Evolutionary conservation across 2,329 filamentous ascomycete species (phyloP).

Genomic region (Fusarium sacchari): DNA sequence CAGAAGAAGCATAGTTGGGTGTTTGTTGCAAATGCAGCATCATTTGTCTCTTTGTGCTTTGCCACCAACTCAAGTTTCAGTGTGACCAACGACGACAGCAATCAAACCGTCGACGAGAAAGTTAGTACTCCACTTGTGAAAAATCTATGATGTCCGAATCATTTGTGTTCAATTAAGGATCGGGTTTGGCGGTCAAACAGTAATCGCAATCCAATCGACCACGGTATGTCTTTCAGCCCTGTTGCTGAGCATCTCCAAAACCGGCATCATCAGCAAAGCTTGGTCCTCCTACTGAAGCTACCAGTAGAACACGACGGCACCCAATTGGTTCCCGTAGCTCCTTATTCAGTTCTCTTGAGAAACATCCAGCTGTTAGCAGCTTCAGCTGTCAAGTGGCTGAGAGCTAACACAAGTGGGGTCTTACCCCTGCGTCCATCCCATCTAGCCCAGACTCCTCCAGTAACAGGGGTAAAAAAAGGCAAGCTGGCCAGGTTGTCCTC

Average conservation of each 20-base stretch:
- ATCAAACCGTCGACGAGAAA: not conserved
- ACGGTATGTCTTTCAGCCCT: not conserved
- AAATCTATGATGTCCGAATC: not conserved
- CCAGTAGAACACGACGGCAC: not conserved
- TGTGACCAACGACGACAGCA: not conserved
- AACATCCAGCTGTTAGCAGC: conserved; percentile 28
- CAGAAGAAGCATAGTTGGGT: not conserved
- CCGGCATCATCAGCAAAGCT: not conserved
- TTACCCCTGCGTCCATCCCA: conserved; percentile 39
- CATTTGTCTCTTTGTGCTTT: not conserved
- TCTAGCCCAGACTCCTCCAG: conserved; percentile 5
- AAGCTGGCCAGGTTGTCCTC: conserved; percentile 44
- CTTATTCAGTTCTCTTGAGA: not conserved
- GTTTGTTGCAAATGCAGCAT: not conserved
- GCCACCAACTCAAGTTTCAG: not conserved
- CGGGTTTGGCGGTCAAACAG: not conserved
- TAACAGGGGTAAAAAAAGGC: conserved; percentile 32
- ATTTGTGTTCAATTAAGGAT: not conserved
- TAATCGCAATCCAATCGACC: not conserved
- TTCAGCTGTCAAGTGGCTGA: conserved; percentile 36
- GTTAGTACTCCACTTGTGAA: not conserved
- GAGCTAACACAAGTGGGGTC: conserved; percentile 32
- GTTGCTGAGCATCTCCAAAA: not conserved
- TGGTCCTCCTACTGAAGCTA: conserved; percentile 1
- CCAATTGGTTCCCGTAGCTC: conserved; percentile 13